Evolutionary conservation across 176 grass and related monocot species (phyloP), one percentile per base, ranked within the genome.

Genomic region (Oryza rufipogon): DNA sequence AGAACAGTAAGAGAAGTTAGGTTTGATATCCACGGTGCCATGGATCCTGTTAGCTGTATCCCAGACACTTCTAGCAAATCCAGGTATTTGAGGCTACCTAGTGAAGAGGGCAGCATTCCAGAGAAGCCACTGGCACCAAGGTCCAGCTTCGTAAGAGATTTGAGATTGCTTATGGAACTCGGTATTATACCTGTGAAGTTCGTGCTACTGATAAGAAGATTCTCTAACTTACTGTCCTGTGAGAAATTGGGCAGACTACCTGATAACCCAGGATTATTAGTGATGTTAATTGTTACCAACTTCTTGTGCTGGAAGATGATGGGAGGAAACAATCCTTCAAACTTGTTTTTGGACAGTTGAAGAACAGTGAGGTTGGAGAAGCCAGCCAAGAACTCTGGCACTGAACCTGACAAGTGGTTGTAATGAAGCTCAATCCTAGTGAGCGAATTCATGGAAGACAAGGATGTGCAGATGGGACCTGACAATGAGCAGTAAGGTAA

Each of bases 401-500:
- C 34, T 36, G 34, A 6, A 36, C 34, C 34, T 36, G 34, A 36
- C 34, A 36, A 36, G 34, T 36, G 34, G 5, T 36, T 36, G 34
- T 36, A 36, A 0, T 36, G 34, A 36, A 36, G 34, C 34, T 36
- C 34, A 36, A 36, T 36, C 34, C 4, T 36, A 36, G 34, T 36
- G 34, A 36, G 34, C 5, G 34, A 36, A 4, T 4, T 4, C 34
- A 36, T 36, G 34, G 5, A 4, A 36, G 4, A 36, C 4, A 36
- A 36, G 5, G 34, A 36, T 36, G 34, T 4, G 34, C 34, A 36
- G 34, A 36, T 36, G 5, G 34, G 34, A 36, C 34, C 34, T 36
- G 34, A 36, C 34, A 36, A 0, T 56, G 76, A 33, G 71, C 88
- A 5, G 22, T 0, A 12, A 95, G 48, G 2, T 48, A 95, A 71